These are phyloP conservation scores for Microdochium trichocladiopsis DNA, from an alignment of 2,329 filamentous ascomycete species.

Conservation along the genomic window DNA sequence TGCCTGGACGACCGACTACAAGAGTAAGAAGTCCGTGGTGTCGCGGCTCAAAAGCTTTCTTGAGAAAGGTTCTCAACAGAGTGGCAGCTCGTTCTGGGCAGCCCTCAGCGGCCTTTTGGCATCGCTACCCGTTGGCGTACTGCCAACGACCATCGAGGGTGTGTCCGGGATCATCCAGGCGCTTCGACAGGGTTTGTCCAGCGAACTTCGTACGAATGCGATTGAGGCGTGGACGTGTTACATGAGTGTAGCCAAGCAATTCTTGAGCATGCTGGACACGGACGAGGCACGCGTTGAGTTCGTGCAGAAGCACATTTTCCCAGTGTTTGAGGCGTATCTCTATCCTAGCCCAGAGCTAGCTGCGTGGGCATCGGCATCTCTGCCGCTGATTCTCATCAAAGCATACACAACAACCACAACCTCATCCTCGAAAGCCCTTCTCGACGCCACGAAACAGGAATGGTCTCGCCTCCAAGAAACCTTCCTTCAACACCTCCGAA, in stretches of 20 bases:
- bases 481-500: constrained; percentile 61
- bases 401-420: constrained; percentile 37
- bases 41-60: constrained; percentile 64
- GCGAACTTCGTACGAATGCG: constrained; percentile 63
- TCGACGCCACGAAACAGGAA: constrained; percentile 42
- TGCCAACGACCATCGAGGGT: constrained; percentile 46
- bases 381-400: constrained; percentile 33
- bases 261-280: constrained; percentile 38
- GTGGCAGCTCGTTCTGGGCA: constrained; percentile 65
- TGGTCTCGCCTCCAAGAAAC: constrained; percentile 57
- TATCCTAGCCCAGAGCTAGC: constrained; percentile 33
- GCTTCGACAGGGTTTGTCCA: constrained; percentile 63
- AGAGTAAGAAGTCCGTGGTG: constrained; percentile 45
- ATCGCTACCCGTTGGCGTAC: constrained; percentile 41
- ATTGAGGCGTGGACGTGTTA: constrained; percentile 70
- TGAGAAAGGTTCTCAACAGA: constrained; percentile 78
- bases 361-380: constrained; percentile 23
- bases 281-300: constrained; percentile 36
- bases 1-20: constrained; percentile 62
- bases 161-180: constrained; percentile 57
- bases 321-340: constrained; percentile 48
- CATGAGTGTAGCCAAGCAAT: constrained; percentile 51
- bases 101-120: constrained; percentile 57
- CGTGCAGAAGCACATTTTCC: constrained; percentile 42
- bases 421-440: constrained; percentile 31